Conservation (phyloP, 169 alveolate species). For the Sarcocystis neurona region DNA sequence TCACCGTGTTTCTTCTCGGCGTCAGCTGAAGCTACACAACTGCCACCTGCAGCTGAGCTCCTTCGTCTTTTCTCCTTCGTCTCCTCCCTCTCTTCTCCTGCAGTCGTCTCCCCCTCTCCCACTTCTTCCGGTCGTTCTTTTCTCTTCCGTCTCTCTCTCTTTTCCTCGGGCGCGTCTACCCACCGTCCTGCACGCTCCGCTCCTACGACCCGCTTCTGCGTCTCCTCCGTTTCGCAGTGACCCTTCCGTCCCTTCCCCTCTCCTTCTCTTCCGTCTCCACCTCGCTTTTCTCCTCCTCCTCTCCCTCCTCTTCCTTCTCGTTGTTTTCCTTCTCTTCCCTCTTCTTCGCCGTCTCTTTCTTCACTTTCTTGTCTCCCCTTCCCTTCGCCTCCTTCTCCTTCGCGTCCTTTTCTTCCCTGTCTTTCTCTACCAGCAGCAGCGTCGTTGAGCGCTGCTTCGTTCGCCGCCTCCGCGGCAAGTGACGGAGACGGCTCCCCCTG, state of each 20-base stretch:
- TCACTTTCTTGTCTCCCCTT: not conserved
- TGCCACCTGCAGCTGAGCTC: not conserved
- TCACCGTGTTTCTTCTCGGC: not conserved
- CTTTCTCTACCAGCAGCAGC: not conserved
- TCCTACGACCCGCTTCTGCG: not conserved
- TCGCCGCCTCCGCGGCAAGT: not conserved
- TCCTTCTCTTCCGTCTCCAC: not conserved
- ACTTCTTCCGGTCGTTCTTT: not conserved
- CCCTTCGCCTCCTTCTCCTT: not conserved
- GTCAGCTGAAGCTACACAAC: not conserved
- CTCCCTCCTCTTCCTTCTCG: not conserved
- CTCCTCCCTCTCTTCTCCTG: not conserved
- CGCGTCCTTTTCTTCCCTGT: not conserved
- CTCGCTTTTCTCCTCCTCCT: not conserved
- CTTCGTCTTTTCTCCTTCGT: not conserved
- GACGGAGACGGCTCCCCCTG: not conserved
- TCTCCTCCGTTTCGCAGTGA: not conserved
- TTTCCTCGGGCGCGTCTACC: not conserved
- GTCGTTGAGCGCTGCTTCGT: not conserved
- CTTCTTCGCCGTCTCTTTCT: not conserved
- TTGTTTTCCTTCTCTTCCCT: not conserved
- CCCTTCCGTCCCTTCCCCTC: not conserved
- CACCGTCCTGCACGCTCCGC: not conserved
- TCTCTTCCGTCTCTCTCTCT: not conserved
- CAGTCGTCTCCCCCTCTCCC: not conserved